Conservation (phyloP, 2,329 filamentous ascomycete genomes). For the Clonostachys sp. region DNA sequence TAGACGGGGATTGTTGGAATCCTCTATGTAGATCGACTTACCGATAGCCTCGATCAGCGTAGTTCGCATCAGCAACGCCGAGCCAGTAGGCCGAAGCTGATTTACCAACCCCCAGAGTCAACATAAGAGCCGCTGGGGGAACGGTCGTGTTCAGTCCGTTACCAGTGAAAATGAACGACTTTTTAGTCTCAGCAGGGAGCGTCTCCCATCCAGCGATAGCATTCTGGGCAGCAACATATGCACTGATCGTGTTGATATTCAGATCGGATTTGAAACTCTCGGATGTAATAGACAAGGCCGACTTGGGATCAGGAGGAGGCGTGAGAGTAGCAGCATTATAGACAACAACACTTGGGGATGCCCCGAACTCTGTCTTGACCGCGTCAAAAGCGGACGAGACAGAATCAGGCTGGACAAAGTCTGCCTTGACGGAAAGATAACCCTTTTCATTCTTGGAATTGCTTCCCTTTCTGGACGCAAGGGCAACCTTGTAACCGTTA, state of each 20-base stretch:
- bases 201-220: conserved; percentile 26
- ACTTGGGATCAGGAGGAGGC: conserved; percentile 4
- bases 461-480: conserved; percentile 8
- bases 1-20: too few relatives aligned
- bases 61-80: too few relatives aligned
- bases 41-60: too few relatives aligned
- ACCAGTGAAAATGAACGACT: conserved; percentile 37
- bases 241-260: conserved; percentile 6
- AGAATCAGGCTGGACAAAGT: conserved; percentile 22
- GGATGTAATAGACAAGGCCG: conserved; percentile 10
- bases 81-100: conserved; percentile 19
- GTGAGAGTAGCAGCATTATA: conserved; percentile 28
- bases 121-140: conserved; percentile 6
- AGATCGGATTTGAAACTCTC: conserved; percentile 4
- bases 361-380: conserved; percentile 23
- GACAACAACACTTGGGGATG: conserved; percentile 30
- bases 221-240: conserved; percentile 31
- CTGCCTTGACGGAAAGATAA: conserved; percentile 23
- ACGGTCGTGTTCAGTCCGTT: conserved; percentile 28
- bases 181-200: conserved; percentile 23
- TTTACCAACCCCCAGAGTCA: conserved; percentile 32
- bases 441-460: conserved; percentile 10
- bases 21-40: too few relatives aligned
- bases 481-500: conserved; percentile 11
- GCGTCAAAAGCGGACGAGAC: conserved; percentile 22